Base-by-base conservation (phyloP, 2,329 filamentous ascomycete genomes). In the Pseudocercospora macadamiae region DNA sequence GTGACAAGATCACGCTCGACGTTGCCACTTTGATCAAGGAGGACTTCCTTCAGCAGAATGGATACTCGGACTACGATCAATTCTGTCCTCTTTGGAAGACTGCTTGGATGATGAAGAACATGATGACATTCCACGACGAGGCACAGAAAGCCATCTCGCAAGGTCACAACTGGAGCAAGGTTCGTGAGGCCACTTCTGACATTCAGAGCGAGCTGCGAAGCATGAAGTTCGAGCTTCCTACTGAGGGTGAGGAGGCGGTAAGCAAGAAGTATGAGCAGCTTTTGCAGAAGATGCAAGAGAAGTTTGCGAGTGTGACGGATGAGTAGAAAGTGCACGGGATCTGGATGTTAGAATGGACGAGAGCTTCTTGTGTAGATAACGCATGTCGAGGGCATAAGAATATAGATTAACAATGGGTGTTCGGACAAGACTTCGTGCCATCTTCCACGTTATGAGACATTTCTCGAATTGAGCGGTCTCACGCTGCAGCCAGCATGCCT, bases 11-110 rank as follows among this genome's bases (percentile, higher is more conserved):
- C 71, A 97, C 93, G 0, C 83, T 99, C 53, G 96, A 97, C 74
- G 87, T 99, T 63, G 90, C 95, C 16, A 88, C 86, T 16, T 81
- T 99, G 68, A 81, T 99, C 78, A 99, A 99, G 86, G 95, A 99
- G 74, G 95, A 99, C 76, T 99, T 99, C 81, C 76, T 99, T 74
- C 95, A 99, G 79, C 95, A 99, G 77, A 99, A 99, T 80, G 95
- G 95, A 64, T 99, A 99, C 86, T 95, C 90, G 67, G 91, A 97
- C 78, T 97, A 99, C 75, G 95, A 99, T 74, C 93, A 97, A 80
- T 99, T 96, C 86, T 99, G 95, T 74, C 95, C 95, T 51, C 85
- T 99, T 72, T 99, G 95, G 95, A 99, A 99, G 88, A 99, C 95
- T 0, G 90, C 96, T 76, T 99, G 95, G 89, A 97, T 99, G 95